These are phyloP conservation scores for Backusella circina DNA, from an alignment of 192 early-diverging fungal genomes.

Conservation along the genomic window DNA sequence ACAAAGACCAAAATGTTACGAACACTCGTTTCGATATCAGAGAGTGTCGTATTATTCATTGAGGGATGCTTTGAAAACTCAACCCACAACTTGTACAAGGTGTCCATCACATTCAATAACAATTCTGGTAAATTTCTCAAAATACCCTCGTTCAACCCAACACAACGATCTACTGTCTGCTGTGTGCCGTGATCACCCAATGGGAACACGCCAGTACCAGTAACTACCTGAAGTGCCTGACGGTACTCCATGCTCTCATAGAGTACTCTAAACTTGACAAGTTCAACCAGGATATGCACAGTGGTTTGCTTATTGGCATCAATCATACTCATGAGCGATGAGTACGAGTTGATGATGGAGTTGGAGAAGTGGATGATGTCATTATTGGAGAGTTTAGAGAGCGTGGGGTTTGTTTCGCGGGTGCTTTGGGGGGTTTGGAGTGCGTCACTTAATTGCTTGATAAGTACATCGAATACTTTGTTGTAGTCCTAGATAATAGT, in stretches of 20 bases:
- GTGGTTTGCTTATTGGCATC: background rate
- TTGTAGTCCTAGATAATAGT: slow-evolving; percentile 30
- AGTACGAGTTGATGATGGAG: background rate
- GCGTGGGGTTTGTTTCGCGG: background rate
- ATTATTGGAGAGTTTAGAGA: background rate
- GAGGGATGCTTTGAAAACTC: background rate
- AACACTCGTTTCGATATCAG: slow-evolving; percentile 26
- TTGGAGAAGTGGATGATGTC: background rate
- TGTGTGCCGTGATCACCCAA: slow-evolving; percentile 56
- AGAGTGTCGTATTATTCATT: background rate
- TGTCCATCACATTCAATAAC: slow-evolving; percentile 70
- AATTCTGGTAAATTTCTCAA: slow-evolving; percentile 74
- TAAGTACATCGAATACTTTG: slow-evolving; percentile 11
- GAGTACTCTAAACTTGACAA: slow-evolving; percentile 51
- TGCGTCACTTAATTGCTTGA: slow-evolving; percentile 25
- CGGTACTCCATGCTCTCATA: slow-evolving; percentile 55
- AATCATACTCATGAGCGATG: background rate
- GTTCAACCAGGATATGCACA: background rate
- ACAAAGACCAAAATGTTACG: slow-evolving; percentile 77
- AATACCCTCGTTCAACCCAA: slow-evolving; percentile 61
- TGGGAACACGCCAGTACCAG: slow-evolving; percentile 62
- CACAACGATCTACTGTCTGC: slow-evolving; percentile 65
- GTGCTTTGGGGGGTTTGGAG: background rate
- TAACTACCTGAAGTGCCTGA: slow-evolving; percentile 58
- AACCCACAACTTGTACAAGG: slow-evolving; percentile 48